Base-by-base conservation (phyloP, 371 early-diverging fungal species). In the Rhizopus arrhizus region DNA sequence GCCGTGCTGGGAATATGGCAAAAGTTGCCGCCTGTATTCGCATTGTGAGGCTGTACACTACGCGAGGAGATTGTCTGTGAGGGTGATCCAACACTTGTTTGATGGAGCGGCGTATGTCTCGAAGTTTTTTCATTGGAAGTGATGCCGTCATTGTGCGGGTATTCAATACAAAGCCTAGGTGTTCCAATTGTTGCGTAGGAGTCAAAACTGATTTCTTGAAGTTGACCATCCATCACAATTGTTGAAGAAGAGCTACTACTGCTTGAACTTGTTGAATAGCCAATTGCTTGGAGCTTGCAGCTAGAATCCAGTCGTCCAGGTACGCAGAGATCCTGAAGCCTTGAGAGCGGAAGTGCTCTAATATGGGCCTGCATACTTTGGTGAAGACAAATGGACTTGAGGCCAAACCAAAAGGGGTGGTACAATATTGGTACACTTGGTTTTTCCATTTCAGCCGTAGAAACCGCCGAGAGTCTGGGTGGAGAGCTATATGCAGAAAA, bases 361-460 rank as follows among this genome's bases (percentile, higher is more conserved):
- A 56, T 4, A 76, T 34, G 13, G 75, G 74, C 12, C 38, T 48
- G 46, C 41, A 45, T 1, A 78, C 58, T 48, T 70, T 72, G 6
- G 78, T 81, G 47, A 83, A 83, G 12, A 73, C 72, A 7, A 59
- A 61, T 1, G 81, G 80, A 3, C 73, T 69, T n/a, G 75, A 66
- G 3, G 78, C 72, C 2, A 83, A 70, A 6, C 80, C 84, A 53
- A 83, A 83, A 1, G 79, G 68, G 28, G 73, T 55, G 0, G 74
- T 70, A 4, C 61, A 59, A 68, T 71, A 84, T 62, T 78, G 82
- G 63, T 78, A 83, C 15, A 64, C 59, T 31, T 71, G 58, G 12
- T 70, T 43, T 32, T 74, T 64, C 72, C 78, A 83, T 33, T 60
- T 34, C 45, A 81, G 77, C 48, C 74, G 80, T 15, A 82, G 71